Evolutionary conservation across 345 rosid species (phyloP), one percentile per base, ranked within the genome.

Genomic region (Hirschfeldia incana): DNA sequence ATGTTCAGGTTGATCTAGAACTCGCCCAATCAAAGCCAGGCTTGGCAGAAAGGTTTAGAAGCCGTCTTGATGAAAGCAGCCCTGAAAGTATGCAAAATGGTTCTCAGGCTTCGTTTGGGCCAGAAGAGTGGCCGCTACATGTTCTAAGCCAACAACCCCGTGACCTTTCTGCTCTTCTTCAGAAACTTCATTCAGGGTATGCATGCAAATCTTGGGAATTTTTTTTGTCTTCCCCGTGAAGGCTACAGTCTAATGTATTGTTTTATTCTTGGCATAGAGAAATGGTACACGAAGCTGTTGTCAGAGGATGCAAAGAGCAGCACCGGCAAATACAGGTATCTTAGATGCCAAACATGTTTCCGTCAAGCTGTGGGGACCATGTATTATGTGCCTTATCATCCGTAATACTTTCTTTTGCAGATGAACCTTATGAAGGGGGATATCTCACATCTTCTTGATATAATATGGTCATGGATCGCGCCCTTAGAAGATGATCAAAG

Each of bases 391-490:
- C 15, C 4, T 33, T 55, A 67, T 44, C 44, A 30, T 65, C 69
- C 63, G 83, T 79, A 72, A 78, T 55, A 32, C 69, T 39, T 77
- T 82, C 36, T 66, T 80, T 76, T 67, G 59, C 87, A 95, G 99
- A 93, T 93, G 98, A 89, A 86, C 84, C 96, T 95, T 76, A 93
- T 95, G 99, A 82, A 87, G 80, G 98, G 98, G 69, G 77, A 95
- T 78, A 88, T 95, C 76, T 91, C 98, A 28, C 89, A 86, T 81
- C 90, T 95, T 74, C 87, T 95, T 82, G 96, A 95, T 85, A 81
- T 87, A 85, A 85, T 95, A 76, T 95, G 99, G 99, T 93, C 87
- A 62, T 95, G 99, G 99, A 86, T 95, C 83, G 89, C 98, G 16
- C 96, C 98, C 75, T 84, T 90, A 78, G 99, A 89, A 83, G 98